Evolutionary conservation across 805 yeast species (phyloP).

Genomic region (Candida mattraensis): DNA sequence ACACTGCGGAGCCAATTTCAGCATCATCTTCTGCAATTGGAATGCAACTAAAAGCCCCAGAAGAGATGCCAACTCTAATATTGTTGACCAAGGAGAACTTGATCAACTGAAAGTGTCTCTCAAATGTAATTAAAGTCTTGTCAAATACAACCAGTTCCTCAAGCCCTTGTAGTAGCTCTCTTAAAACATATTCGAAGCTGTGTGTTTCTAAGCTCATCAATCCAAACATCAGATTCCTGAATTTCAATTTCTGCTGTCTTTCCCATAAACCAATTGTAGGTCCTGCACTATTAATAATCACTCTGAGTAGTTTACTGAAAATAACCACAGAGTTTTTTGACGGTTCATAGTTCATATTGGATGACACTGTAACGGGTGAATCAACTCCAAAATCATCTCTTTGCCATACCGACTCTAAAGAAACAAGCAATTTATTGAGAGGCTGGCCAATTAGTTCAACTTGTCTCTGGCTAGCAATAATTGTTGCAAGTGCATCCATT

Average conservation of each 20-base stretch:
- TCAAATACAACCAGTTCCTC: constrained; percentile 52
- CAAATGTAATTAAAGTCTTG: constrained; percentile 32
- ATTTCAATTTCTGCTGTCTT: constrained; percentile 27
- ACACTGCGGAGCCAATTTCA: constrained; percentile 28
- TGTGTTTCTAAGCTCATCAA: constrained; percentile 36
- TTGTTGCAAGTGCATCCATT: constrained; percentile 53
- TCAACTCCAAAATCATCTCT: constrained; percentile 52
- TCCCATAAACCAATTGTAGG: constrained; percentile 48
- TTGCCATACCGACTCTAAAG: constrained; percentile 39
- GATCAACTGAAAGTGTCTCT: constrained; percentile 32
- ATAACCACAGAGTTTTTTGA: constrained; percentile 42
- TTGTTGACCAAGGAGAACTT: constrained; percentile 35
- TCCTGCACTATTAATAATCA: constrained; percentile 53
- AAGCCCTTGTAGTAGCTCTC: constrained; percentile 41
- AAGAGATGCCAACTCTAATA: constrained; percentile 33
- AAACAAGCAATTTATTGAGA: constrained; percentile 43
- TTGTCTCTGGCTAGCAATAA: constrained; percentile 53
- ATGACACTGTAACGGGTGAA: constrained; percentile 42
- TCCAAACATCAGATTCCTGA: constrained; percentile 39
- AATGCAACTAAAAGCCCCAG: constrained; percentile 21
- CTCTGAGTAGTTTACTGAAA: constrained; percentile 43
- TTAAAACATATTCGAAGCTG: constrained; percentile 33
- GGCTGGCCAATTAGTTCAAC: constrained; percentile 29
- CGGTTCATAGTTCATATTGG: constrained; percentile 48
- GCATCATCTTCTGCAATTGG: constrained; percentile 28